Evolutionary conservation across 2,329 filamentous ascomycete genomes (phyloP).

Genomic region (Cordyceps cateniannulata): DNA sequence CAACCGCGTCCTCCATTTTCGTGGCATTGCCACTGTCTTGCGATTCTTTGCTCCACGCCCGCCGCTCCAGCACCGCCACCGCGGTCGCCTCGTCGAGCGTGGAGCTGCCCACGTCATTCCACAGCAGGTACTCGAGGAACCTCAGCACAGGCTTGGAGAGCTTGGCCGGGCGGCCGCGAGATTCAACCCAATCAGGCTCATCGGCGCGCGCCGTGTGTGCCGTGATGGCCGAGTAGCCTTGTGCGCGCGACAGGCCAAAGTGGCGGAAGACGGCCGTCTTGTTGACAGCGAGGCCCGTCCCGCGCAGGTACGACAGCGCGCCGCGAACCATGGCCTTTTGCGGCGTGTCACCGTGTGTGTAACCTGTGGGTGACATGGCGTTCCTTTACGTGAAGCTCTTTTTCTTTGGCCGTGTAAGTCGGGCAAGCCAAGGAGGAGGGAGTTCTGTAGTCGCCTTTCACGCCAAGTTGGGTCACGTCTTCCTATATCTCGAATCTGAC

Average conservation of each 20-base stretch:
- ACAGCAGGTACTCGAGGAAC: slow-evolving; percentile 32
- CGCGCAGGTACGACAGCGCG: slow-evolving; percentile 33
- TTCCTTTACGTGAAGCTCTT: too few relatives aligned
- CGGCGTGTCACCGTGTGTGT: slow-evolving; percentile 31
- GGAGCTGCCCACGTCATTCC: slow-evolving; percentile 28
- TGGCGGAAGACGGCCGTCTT: slow-evolving; percentile 34
- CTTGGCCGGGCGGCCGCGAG: slow-evolving; percentile 29
- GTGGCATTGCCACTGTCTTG: background rate
- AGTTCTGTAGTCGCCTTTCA: background rate
- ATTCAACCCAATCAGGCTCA: slow-evolving; percentile 34
- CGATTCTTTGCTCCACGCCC: background rate
- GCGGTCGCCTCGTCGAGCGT: background rate
- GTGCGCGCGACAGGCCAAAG: slow-evolving; percentile 31
- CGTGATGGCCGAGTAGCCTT: slow-evolving; percentile 32
- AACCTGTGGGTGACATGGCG: slow-evolving; percentile 21
- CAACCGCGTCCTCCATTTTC: too few relatives aligned
- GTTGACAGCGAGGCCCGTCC: slow-evolving; percentile 31
- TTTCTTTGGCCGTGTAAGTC: background rate
- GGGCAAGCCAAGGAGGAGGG: too few relatives aligned
- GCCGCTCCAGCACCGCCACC: background rate
- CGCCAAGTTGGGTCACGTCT: background rate
- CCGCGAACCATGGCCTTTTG: slow-evolving; percentile 34
- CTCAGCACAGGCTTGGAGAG: slow-evolving; percentile 28
- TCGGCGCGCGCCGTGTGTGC: slow-evolving; percentile 21
- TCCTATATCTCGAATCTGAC: background rate